Conservation (phyloP, 177 flowering plant genomes). For the Vitis hybrid region DNA sequence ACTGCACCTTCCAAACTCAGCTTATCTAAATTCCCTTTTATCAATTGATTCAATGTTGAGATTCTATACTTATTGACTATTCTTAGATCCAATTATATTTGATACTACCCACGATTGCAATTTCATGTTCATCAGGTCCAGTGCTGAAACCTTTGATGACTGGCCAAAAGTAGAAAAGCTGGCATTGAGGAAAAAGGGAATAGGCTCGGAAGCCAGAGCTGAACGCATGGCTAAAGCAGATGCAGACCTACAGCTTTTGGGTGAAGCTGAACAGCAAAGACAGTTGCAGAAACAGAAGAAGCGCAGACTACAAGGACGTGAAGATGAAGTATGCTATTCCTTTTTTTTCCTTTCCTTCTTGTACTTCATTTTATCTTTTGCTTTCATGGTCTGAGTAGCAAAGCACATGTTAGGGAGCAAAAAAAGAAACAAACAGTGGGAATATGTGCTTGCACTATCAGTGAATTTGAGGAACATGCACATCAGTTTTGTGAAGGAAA, state of each 20-base stretch:
- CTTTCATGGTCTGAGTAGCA: too few species aligned
- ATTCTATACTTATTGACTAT: too few species aligned
- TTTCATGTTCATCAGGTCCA: slow-evolving; percentile 36
- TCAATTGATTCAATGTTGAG: too few species aligned
- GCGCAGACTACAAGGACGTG: slow-evolving; percentile 85
- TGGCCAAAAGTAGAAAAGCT: slow-evolving; percentile 62
- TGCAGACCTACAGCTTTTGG: slow-evolving; percentile 70
- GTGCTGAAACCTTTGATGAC: slow-evolving; percentile 43
- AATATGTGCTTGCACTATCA: too few species aligned
- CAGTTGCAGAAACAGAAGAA: slow-evolving; percentile 77
- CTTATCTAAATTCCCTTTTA: too few species aligned
- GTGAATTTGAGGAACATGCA: too few species aligned
- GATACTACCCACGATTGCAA: background rate
- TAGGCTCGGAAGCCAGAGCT: slow-evolving; percentile 92
- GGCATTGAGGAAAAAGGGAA: slow-evolving; percentile 79
- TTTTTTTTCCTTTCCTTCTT: background rate
- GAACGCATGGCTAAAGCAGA: slow-evolving; percentile 77
- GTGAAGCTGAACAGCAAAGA: slow-evolving; percentile 65
- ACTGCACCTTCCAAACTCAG: too few species aligned
- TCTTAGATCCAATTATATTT: too few species aligned
- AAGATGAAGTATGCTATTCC: slow-evolving; percentile 65
- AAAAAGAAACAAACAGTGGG: too few species aligned
- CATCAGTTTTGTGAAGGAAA: too few species aligned
- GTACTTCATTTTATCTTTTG: background rate
- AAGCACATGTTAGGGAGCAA: too few species aligned